Evolutionary conservation across 345 rosid species (phyloP), one percentile per base, ranked within the genome.

Genomic region (Corymbia maculata): DNA sequence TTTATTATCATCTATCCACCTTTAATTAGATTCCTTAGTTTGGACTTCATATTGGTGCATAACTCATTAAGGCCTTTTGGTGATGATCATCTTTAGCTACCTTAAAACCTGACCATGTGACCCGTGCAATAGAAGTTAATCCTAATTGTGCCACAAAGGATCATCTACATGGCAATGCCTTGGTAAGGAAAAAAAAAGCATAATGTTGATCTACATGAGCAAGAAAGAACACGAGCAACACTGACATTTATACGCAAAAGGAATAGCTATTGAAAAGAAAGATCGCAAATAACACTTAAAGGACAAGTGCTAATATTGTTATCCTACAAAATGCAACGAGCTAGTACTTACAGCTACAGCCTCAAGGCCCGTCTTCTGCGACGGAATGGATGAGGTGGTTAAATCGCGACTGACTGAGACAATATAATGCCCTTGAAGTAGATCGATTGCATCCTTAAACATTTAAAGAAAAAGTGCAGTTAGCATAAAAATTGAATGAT

Each of bases 341-440:
- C 51, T 70, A 51, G 61, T 55, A 93, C 99, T 97, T 90, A 98
- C 99, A 53, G 99, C 99, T 55, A 95, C 50, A 84, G 92, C 90
- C 94, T 97, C 98, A 36, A 98, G 92, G 88, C 97, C 96, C 45
- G 92, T 91, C 89, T 89, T 93, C 89, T 90, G 97, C 82, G 98
- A 94, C 50, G 93, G 92, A 80, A 95, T 93, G 66, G 93, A 86
- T 85, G 92, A 13, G 82, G 49, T 42, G 47, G 82, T 75, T 75
- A 75, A 89, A 89, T 95, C 98, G 66, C 98, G 94, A 93, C 95
- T 96, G 52, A 94, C 94, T 52, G 98, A 94, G 61, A 95, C 95
- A 87, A 96, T 95, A 91, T 95, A 96, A 89, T 96, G 98, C 87
- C 98, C 98, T 92, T 96, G 98, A 89, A 96, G 88, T 79, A 96